Evolutionary conservation across 1,284 basidiomycete genomes (phyloP), one percentile per base, ranked within the genome.

Genomic region (Ceratobasidium sp.): DNA sequence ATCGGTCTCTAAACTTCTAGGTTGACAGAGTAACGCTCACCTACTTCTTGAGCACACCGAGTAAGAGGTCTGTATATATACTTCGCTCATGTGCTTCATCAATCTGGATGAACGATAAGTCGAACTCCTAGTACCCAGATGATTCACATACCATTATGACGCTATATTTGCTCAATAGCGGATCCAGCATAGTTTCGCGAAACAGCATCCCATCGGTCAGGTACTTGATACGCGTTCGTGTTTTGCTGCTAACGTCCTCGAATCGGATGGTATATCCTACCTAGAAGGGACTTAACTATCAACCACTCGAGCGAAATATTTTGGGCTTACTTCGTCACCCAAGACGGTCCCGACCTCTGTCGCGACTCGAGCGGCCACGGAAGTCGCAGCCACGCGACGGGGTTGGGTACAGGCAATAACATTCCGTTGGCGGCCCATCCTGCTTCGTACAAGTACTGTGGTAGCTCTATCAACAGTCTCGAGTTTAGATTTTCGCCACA

Each of bases 141-240:
- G 47, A 13, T 27, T 4, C 5, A 78, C 86, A 68, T 73, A 94
- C 94, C 90, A 99, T 97, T 71, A 99, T 91, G 3, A 96, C 92
- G 75, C 94, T 96, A 76, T 97, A 99, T 34, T 88, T 87, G 76
- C 90, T 92, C 54, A 99, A 82, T 38, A 98, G 79, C 22, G 92
- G 93, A 76, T 98, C 94, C 42, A 93, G 82, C 73, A 98, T 86
- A 40, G 93, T 91, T 81, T 99, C 97, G 70, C 96, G 88, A 75
- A 99, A 94, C 29, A 99, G 86, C 86, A 98, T 96, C 47, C 97
- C 96, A 77, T 99, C 97, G 31, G 97, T 99, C 86, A 98, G 86
- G 80, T 98, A 99, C 69, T 95, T 87, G 77, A 99, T 92, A n/a
- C 92, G 84, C 0, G 96, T 99, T 56, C 86, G 82, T 65, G 89